These are phyloP conservation scores for Aspergillus nidulans DNA, from an alignment of 495 filamentous ascomycete species.

Conservation along the genomic window DNA sequence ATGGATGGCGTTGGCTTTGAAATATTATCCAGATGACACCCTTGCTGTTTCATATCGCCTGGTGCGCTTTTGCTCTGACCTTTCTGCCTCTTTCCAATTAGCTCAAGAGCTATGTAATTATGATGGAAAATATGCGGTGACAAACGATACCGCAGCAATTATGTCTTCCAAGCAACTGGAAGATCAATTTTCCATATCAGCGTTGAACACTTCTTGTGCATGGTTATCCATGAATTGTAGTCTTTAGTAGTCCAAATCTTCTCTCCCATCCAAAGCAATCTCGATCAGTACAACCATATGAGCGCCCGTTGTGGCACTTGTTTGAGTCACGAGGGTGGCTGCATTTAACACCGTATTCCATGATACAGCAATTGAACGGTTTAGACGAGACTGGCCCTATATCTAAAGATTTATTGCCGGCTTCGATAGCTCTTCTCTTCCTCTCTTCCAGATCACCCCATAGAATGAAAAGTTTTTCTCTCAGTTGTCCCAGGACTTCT, in stretches of 20 bases:
- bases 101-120: background rate
- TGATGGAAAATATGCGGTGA: background rate
- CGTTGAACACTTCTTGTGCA: background rate
- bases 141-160: background rate
- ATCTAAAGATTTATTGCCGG: background rate
- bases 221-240: conserved; percentile 33
- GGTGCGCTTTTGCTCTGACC: background rate
- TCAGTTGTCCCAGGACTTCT: conserved; percentile 44
- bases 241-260: conserved; percentile 46
- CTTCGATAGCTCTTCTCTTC: conserved; percentile 34
- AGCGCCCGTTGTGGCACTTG: conserved; percentile 17
- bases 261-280: conserved; percentile 48
- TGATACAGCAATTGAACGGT: conserved; percentile 42
- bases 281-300: conserved; percentile 21
- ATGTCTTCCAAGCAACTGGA: background rate
- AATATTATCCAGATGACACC: background rate
- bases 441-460: conserved; percentile 84
- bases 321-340: conserved; percentile 18
- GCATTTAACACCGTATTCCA: conserved; percentile 50
- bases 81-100: background rate
- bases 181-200: background rate
- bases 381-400: conserved; percentile 19
- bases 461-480: conserved; percentile 69
- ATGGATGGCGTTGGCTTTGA: conserved; percentile 7
- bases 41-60: background rate